These are phyloP conservation scores for Chrysochromulina parva DNA, from an alignment of 78 protist genomes.

Conservation along the genomic window DNA sequence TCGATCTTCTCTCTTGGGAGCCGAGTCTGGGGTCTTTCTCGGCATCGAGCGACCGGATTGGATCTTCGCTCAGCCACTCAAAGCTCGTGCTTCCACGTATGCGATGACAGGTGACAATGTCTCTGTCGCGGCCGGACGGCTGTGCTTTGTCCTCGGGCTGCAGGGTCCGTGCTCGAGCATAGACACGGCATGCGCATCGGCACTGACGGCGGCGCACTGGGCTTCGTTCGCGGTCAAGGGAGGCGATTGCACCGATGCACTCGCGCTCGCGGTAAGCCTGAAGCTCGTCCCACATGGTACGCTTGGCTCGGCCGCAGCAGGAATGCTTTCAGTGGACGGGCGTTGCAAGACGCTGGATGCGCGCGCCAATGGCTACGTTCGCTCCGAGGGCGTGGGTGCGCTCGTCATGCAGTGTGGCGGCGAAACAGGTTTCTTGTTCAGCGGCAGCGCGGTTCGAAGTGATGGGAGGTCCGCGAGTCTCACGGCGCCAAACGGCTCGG, in stretches of 20 bases:
- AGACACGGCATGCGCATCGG: conserved; percentile 88
- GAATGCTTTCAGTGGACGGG: conserved; percentile 66
- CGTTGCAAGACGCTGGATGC: conserved; percentile 71
- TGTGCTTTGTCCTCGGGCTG: conserved; percentile 74
- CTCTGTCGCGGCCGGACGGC: conserved; percentile 41
- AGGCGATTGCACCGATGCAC: not conserved
- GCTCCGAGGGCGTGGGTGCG: conserved; percentile 77
- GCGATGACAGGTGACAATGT: not conserved
- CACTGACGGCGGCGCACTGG: conserved; percentile 72
- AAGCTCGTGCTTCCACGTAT: not conserved
- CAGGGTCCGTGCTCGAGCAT: conserved; percentile 78
- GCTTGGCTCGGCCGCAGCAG: conserved; percentile 33
- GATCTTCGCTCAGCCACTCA: not conserved
- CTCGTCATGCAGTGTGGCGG: conserved; percentile 37
- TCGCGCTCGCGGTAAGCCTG: not conserved
- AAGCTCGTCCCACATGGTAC: not conserved
- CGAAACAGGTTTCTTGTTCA: too few relatives aligned
- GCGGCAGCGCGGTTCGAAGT: not conserved
- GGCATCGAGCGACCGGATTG: not conserved
- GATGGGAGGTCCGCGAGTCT: conserved; percentile 64
- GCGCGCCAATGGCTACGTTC: conserved; percentile 81
- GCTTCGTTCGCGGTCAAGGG: conserved; percentile 48
- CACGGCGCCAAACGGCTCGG: conserved; percentile 64
- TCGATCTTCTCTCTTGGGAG: not conserved
- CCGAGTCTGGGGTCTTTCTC: not conserved